These are phyloP conservation scores for Alternaria ventricosa DNA, from an alignment of 2,329 filamentous ascomycete species.

Conservation along the genomic window DNA sequence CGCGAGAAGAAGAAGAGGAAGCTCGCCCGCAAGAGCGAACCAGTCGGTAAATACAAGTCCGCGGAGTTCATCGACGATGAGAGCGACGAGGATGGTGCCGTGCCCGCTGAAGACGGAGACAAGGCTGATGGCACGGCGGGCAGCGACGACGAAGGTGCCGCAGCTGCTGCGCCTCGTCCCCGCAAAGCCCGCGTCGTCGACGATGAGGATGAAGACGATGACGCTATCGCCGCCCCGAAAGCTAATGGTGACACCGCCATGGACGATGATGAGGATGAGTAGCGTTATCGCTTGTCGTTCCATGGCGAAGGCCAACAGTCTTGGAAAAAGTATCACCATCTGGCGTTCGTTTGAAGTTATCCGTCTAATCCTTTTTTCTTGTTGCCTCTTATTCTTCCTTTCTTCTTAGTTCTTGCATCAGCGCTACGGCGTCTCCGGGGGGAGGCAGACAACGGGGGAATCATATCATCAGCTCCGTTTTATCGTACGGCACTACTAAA, in stretches of 20 bases:
- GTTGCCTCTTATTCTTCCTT: neutral
- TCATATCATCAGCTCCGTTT: neutral
- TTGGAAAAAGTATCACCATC: neutral
- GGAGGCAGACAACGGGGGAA: neutral
- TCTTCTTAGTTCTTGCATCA: slow-evolving; percentile 25
- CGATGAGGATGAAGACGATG: slow-evolving; percentile 44
- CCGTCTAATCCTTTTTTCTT: neutral
- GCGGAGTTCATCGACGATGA: slow-evolving; percentile 82
- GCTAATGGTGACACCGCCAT: slow-evolving; percentile 32
- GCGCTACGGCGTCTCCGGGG: slow-evolving; percentile 23
- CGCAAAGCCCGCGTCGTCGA: slow-evolving; percentile 42
- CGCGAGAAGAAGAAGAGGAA: slow-evolving; percentile 68
- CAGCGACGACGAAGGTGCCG: slow-evolving; percentile 31
- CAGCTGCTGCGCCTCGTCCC: slow-evolving; percentile 29
- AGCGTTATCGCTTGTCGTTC: neutral
- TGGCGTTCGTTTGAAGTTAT: neutral
- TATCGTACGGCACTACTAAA: neutral
- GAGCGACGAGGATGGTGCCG: slow-evolving; percentile 38
- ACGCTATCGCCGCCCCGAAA: slow-evolving; percentile 27
- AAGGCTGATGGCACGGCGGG: slow-evolving; percentile 11
- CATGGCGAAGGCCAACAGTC: neutral
- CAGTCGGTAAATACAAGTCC: slow-evolving; percentile 77
- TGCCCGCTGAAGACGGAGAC: slow-evolving; percentile 23
- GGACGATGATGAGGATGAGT: slow-evolving; percentile 43
- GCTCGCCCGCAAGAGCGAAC: slow-evolving; percentile 60